phyloP scores from a whole-genome alignment of 352 stramenopile genomes.

The Pythium aphanidermatum region DNA sequence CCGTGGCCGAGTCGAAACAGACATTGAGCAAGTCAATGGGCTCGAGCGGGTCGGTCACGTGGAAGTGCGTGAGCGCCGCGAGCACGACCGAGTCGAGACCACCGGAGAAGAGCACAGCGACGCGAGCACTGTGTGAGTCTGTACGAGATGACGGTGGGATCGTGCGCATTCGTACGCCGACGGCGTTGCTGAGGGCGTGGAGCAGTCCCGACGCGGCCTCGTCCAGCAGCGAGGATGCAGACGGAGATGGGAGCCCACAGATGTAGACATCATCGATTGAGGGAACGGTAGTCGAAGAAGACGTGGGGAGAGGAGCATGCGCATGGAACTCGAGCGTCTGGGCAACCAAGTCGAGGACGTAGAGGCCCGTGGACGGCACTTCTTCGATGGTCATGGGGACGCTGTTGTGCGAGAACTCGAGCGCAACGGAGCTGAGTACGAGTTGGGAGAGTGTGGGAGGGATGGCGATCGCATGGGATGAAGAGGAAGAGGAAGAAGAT shows the following conservation, averaged over 20 bases:
- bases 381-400: slow-evolving; percentile 36
- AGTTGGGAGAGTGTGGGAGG: slow-evolving; percentile 24
- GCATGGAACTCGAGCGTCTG: slow-evolving; percentile 31
- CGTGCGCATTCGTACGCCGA: slow-evolving; percentile 73
- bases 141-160: slow-evolving; percentile 24
- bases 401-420: slow-evolving; percentile 7
- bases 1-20: slow-evolving; percentile 82
- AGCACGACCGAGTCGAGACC: slow-evolving; percentile 96
- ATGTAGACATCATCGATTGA: slow-evolving; percentile 25
- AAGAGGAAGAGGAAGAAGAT: not conserved
- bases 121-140: slow-evolving; percentile 9
- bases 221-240: slow-evolving; percentile 7
- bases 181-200: slow-evolving; percentile 63
- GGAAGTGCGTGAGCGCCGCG: slow-evolving; percentile 83
- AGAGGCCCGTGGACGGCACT: slow-evolving; percentile 71
- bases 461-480: slow-evolving; percentile 7
- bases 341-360: slow-evolving; percentile 45
- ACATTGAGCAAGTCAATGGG: slow-evolving; percentile 94
- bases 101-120: slow-evolving; percentile 95
- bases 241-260: slow-evolving; percentile 14
- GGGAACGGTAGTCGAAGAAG: not conserved
- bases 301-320: slow-evolving; percentile 19
- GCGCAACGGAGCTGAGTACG: slow-evolving; percentile 43
- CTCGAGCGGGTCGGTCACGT: slow-evolving; percentile 40
- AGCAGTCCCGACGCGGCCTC: slow-evolving; percentile 42